These are phyloP conservation scores for Aurinia saxatilis DNA, from an alignment of 345 rosid species.

Conservation along the genomic window DNA sequence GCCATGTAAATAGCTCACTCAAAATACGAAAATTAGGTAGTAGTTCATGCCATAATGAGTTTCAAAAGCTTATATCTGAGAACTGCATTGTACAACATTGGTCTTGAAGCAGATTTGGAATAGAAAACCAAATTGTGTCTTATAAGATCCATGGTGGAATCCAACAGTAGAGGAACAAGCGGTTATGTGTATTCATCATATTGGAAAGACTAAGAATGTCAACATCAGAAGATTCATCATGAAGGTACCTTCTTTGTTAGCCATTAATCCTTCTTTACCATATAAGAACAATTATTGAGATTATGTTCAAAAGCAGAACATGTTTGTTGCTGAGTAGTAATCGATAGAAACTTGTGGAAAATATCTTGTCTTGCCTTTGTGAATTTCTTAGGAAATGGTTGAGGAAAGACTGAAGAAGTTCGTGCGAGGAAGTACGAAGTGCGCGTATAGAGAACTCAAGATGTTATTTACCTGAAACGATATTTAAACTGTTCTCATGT, in stretches of 20 bases:
- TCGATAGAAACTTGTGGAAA: neutral
- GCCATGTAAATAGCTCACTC: neutral
- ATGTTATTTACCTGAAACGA: constrained; percentile 68
- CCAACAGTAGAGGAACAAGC: constrained; percentile 99
- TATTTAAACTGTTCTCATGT: neutral
- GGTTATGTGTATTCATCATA: constrained; percentile 98
- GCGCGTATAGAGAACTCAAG: constrained; percentile 92
- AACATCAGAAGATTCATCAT: constrained; percentile 84
- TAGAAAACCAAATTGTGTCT: constrained; percentile 4
- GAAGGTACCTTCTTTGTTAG: constrained; percentile 45
- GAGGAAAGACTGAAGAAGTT: constrained; percentile 95
- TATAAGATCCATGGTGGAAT: constrained; percentile 99
- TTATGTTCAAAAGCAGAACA: neutral
- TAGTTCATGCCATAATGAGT: neutral
- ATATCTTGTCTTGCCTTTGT: constrained; percentile 5
- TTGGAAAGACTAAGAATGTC: constrained; percentile 88
- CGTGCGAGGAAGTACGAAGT: constrained; percentile 83
- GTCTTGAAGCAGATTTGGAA: neutral
- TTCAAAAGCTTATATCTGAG: neutral
- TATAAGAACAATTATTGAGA: neutral
- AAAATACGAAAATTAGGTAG: neutral
- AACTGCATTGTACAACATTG: neutral
- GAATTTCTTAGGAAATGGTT: constrained; percentile 65
- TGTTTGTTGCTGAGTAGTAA: neutral
- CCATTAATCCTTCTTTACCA: neutral